Base-by-base conservation (phyloP, 139 green algal species). In the Zygnema circumcarinatum region DNA sequence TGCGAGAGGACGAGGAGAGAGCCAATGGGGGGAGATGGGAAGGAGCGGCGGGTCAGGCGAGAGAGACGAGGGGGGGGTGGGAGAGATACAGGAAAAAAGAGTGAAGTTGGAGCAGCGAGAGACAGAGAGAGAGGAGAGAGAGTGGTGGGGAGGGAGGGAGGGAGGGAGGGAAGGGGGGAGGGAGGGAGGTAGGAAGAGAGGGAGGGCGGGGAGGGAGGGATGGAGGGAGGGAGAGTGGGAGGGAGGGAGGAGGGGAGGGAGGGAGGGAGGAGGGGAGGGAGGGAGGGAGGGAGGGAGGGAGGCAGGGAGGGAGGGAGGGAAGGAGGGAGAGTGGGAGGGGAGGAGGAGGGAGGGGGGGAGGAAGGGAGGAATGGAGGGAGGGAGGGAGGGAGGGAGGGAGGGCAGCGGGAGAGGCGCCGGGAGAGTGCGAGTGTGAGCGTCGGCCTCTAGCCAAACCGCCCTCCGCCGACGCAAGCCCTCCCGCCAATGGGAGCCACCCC, bases 291-390 rank as follows among this genome's bases (percentile, higher is more conserved):
- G 69, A 16, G 69, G 69, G 36, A 20, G 16, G 69, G 69, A 16
- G 16, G 36, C 7, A 3, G 16, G 69, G 35, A 78, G 69, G 69
- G 35, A 52, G 35, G 69, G 36, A 41, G 69, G 36, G 69, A 78
- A 78, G 16, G 69, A 78, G 69, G 69, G 69, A 41, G 47, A 16
- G 47, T 22, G 69, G 69, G 69, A 78, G 69, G 69, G 69, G 69
- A 16, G 36, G 69, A 16, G 16, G 16, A 78, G 69, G 16, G 69
- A 41, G 69, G 16, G 36, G 16, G 69, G 11, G 7, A 41, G 69
- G 3, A 78, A 41, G 7, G 69, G 11, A 20, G 16, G 16, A n/a
- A 52, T 78, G 7, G 3, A 41, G 7, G 16, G 69, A 78, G 16
- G 16, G 11, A 7, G 16, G 69, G 16, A 41, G 16, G 7, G 7